phyloP scores from a whole-genome alignment of 2,329 filamentous ascomycete genomes.

The Blastomyces silverae region DNA sequence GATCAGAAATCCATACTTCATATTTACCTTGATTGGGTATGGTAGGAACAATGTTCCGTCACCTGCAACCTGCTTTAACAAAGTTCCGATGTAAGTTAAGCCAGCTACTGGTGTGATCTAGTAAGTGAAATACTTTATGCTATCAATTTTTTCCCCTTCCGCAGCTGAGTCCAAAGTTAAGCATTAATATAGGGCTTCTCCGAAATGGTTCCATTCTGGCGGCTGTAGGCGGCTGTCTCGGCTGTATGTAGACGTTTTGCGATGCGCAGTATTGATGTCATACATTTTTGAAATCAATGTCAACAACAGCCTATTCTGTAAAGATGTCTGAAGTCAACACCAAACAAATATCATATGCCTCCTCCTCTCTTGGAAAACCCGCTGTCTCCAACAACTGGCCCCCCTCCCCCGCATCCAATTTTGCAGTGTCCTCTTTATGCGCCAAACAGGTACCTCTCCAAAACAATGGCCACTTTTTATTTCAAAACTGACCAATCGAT shows the following conservation, averaged over 20 bases:
- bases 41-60: no score
- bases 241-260: background rate
- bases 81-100: no score
- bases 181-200: background rate
- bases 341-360: background rate
- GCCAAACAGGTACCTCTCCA: background rate
- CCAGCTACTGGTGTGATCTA: background rate
- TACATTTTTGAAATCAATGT: background rate
- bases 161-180: background rate
- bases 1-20: no score
- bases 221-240: no score
- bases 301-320: constrained; percentile 2
- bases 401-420: constrained; percentile 2
- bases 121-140: background rate
- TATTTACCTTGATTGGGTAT: no score
- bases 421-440: background rate
- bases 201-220: background rate
- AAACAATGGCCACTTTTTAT: background rate
- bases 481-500: background rate
- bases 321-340: background rate
- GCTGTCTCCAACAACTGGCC: background rate
- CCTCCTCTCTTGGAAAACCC: background rate
- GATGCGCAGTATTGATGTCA: background rate
- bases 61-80: no score
- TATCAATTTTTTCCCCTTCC: background rate